Base-by-base conservation (phyloP, 2,329 filamentous ascomycete genomes). In the Dothideomycetes sp. region DNA sequence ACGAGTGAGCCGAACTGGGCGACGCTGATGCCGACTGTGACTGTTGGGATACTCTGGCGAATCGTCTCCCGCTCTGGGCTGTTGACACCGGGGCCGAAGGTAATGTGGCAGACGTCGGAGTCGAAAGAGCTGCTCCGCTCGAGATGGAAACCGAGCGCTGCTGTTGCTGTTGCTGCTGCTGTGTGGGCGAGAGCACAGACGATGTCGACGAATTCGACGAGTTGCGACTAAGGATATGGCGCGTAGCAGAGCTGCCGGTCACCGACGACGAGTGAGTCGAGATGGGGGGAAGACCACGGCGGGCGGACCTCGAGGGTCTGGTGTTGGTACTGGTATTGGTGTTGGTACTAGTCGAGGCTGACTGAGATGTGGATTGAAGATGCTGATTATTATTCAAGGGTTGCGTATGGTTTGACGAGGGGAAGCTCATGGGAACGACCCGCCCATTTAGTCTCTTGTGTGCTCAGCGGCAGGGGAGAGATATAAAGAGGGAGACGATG, bases 11-110 rank as follows among this genome's bases (percentile, higher is more conserved):
- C 53, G 59, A 65, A 41, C 70, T 70, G 25, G 71, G 73, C 45
- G 73, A 74, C 61, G 60, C 56, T 53, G 66, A 73, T 41, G 73
- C 64, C 41, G 74, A 71, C 50, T 76, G 74, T 60, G 76, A 78
- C 58, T 74, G 75, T 53, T 72, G 69, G 52, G 68, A 68, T 53
- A 73, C 66, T 62, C 74, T 70, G 45, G 71, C 67, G 57, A 64
- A 63, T 61, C 69, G 71, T 62, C 70, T 70, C 61, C 69, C 71
- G 63, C 69, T 62, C 57, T 64, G 68, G 58, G 64, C 58, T 45
- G 53, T 64, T 55, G 64, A 62, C 51, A 67, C 59, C 56, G 69
- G 66, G 59, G 68, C 65, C 29, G 19, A 33, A 7, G 38, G 23
- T 60, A 72, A 65, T 61, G 70, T 64, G 58, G 73, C 64, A 53